Evolutionary conservation across 2,329 filamentous ascomycete species (phyloP), one percentile per base, ranked within the genome.

Genomic region (Ophiocordyceps camponoti-saundersi): DNA sequence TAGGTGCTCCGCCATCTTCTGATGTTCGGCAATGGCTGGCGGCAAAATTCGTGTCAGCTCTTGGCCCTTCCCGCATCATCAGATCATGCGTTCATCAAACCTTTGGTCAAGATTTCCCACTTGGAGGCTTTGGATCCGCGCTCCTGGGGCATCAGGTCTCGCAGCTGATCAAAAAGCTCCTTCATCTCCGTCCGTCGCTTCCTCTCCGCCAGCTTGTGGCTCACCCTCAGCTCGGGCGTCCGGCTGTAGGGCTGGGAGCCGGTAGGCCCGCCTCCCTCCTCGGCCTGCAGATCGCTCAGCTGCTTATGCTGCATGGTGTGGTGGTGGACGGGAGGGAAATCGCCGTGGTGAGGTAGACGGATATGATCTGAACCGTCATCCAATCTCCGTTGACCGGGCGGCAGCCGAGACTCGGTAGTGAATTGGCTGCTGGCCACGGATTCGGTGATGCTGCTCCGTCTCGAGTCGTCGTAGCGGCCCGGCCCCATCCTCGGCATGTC

Each of bases 181-280:
- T 92, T 92, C 85, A 92, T 92, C 59, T 92, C 85, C 10, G 85
- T 89, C 50, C 85, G 71, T 39, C 85, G 75, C 66, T 92, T 92
- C 36, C 85, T 73, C 63, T 92, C 85, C 0, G 85, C 85, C 48
- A 92, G 73, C 62, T 92, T 92, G 64, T 92, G 85, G 57, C 84
- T 90, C 44, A 90, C 77, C 21, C 85, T 77, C 39, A 92, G 69
- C 61, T 92, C 85, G 0, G 85, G 85, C 0, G 85, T 92, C 40
- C 85, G 71, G 55, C 84, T 89, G 61, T 92, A 92, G 2, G 85
- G 86, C 52, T 86, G 83, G 22, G 75, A 71, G 12, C 78, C 73
- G 1, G 64, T 66, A 15, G 63, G 67, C 46, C 72, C 71, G 22
- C 51, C 55, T 2, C 64, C 67, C 46, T 79, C 76, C 53, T 80